Evolutionary conservation across 1,284 basidiomycete species (phyloP).

Genomic region (Cerioporus squamosus): DNA sequence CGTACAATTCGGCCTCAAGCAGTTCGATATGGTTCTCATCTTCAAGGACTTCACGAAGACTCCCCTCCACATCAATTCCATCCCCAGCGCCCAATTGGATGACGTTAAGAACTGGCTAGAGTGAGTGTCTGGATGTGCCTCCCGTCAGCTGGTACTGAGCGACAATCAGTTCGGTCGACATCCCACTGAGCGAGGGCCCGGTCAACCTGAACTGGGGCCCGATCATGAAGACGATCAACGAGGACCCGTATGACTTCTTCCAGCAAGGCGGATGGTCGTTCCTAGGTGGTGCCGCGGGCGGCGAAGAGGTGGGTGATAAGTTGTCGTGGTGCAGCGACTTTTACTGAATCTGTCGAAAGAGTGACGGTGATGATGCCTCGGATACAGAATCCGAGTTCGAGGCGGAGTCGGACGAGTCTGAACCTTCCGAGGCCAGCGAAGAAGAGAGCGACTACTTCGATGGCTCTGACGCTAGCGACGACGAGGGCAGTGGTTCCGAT

Average conservation of each 20-base stretch:
- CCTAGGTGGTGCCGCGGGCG: conserved; percentile 75
- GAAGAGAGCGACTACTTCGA: conserved; percentile 60
- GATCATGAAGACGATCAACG: conserved; percentile 98
- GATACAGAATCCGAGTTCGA: conserved; percentile 84
- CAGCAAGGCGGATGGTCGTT: conserved; percentile 95
- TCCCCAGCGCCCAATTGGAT: conserved; percentile 89
- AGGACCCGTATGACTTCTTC: conserved; percentile 96
- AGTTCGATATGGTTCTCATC: conserved; percentile 97
- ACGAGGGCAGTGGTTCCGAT: conserved; percentile 68
- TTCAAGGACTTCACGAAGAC: conserved; percentile 95
- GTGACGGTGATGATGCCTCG: conserved; percentile 69
- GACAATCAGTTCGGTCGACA: conserved; percentile 84
- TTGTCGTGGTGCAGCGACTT: background rate
- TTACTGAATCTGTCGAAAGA: conserved; percentile 42
- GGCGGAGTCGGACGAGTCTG: conserved; percentile 59
- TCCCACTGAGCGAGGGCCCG: conserved; percentile 93
- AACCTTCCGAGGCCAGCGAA: conserved; percentile 50
- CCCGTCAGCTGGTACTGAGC: background rate
- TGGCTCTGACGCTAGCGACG: conserved; percentile 69
- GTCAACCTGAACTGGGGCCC: conserved; percentile 98
- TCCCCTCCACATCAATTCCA: conserved; percentile 95
- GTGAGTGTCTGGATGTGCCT: conserved; percentile 51
- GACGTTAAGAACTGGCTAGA: conserved; percentile 99
- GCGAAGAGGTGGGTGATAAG: conserved; percentile 57
- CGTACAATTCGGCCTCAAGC: conserved; percentile 95